A percentile compares a stretch with the other conserved stretches of the same genome.
Evolutionary conservation across 2,329 filamentous ascomycete species (phyloP).

Genomic region (Exophiala mesophila): DNA sequence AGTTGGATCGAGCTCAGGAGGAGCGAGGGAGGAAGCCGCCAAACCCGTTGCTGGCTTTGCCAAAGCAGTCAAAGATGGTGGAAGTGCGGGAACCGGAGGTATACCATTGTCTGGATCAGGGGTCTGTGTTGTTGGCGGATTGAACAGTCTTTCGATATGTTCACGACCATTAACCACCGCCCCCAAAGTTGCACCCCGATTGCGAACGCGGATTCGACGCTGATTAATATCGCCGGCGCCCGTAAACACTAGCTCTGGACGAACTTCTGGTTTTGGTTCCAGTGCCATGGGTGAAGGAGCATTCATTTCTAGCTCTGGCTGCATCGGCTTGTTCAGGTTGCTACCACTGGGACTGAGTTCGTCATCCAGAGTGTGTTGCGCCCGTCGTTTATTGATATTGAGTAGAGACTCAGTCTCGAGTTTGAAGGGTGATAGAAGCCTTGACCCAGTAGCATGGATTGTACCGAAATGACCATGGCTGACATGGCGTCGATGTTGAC

Average conservation of each 20-base stretch:
- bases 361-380: constrained; percentile 51
- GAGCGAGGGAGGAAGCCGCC: constrained; percentile 26
- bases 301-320: constrained; percentile 31
- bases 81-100: constrained; percentile 22
- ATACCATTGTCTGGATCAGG: constrained; percentile 25
- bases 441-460: constrained; percentile 40
- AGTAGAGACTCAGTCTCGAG: constrained; percentile 47
- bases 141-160: constrained; percentile 52
- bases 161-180: constrained; percentile 47
- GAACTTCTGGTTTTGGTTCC: constrained; percentile 34
- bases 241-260: constrained; percentile 26
- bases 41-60: constrained; percentile 18
- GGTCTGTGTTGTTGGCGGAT: constrained; percentile 36
- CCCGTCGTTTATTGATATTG: constrained; percentile 54
- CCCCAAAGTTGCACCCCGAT: constrained; percentile 57
- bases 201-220: constrained; percentile 55
- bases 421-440: constrained; percentile 50
- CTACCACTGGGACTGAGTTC: constrained; percentile 43
- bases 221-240: constrained; percentile 43
- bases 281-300: constrained; percentile 37
- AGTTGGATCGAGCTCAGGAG: constrained; percentile 33
- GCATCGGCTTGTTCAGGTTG: constrained; percentile 30
- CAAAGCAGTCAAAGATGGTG: constrained; percentile 18
- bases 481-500: constrained; percentile 27
- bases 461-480: constrained; percentile 39